Percentiles rank a stretch among this genome's conserved stretches.
Conservation (phyloP, 2,329 filamentous ascomycete species). For the Ascochyta rabiei region DNA sequence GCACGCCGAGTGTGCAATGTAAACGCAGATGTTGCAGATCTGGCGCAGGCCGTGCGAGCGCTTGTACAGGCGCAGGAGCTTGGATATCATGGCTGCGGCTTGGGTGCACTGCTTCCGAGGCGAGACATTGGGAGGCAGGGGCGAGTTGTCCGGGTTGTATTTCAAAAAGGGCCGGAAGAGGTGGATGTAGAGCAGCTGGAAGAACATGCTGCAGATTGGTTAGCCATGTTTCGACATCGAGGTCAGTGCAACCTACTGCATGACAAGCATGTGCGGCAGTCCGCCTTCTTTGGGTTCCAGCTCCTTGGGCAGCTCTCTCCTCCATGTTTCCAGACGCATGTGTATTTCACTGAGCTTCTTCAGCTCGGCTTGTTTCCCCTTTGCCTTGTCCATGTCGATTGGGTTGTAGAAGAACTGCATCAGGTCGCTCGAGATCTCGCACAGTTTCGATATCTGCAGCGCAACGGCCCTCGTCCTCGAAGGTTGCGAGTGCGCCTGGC, state of each 20-base stretch:
- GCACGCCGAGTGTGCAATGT: slow-evolving; percentile 92
- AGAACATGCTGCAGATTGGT: slow-evolving; percentile 79
- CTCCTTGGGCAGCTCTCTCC: slow-evolving; percentile 80
- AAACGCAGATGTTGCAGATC: slow-evolving; percentile 95
- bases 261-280: slow-evolving; percentile 78
- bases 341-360: slow-evolving; percentile 94
- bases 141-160: slow-evolving; percentile 80
- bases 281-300: slow-evolving; percentile 89
- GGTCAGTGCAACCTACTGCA: slow-evolving; percentile 73
- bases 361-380: slow-evolving; percentile 80
- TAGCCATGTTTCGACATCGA: slow-evolving; percentile 18
- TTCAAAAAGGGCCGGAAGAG: slow-evolving; percentile 95
- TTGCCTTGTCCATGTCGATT: slow-evolving; percentile 62
- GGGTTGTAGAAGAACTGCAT: slow-evolving; percentile 92
- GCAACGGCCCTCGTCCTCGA: slow-evolving; percentile 75
- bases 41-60: slow-evolving; percentile 88
- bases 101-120: slow-evolving; percentile 90
- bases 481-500: slow-evolving; percentile 75
- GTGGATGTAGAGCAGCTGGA: slow-evolving; percentile 92
- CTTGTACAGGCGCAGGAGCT: slow-evolving; percentile 92
- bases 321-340: slow-evolving; percentile 87
- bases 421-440: slow-evolving; percentile 92
- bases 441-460: slow-evolving; percentile 80
- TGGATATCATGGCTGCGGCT: slow-evolving; percentile 87
- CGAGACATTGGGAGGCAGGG: slow-evolving; percentile 84